Evolutionary conservation across 306 rosid species (phyloP).

Genomic region (Datisca glomerata): DNA sequence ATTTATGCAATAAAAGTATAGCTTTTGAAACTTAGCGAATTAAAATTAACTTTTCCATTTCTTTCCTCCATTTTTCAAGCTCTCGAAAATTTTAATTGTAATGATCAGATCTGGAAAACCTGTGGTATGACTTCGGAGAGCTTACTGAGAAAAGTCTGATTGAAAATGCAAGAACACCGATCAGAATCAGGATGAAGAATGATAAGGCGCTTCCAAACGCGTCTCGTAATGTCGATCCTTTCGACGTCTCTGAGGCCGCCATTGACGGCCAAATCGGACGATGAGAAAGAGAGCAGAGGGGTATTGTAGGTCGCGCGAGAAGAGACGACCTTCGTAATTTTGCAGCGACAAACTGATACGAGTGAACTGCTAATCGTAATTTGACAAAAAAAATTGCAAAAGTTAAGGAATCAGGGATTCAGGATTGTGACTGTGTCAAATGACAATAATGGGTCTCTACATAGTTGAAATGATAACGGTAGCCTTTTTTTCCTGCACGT

Average conservation of each 20-base stretch:
- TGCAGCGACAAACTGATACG: too few relatives aligned
- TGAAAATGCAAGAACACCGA: constrained; percentile 98
- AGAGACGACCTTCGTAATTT: not conserved
- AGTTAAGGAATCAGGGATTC: too few relatives aligned
- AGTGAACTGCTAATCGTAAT: too few relatives aligned
- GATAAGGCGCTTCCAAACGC: constrained; percentile 85
- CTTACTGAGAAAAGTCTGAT: constrained; percentile 98
- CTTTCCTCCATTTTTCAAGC: too few relatives aligned
- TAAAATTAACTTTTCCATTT: too few relatives aligned
- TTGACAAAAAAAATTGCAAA: too few relatives aligned
- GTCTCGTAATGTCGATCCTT: constrained; percentile 35
- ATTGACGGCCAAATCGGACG: constrained; percentile 63
- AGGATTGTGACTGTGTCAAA: too few relatives aligned
- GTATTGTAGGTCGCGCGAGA: constrained; percentile 1
- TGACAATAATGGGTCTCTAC: too few relatives aligned
- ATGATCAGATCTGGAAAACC: constrained; percentile 32
- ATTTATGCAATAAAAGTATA: too few relatives aligned
- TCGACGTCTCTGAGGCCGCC: constrained; percentile 72
- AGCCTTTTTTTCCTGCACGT: too few relatives aligned
- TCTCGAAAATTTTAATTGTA: constrained; percentile 1
- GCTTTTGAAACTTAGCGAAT: too few relatives aligned
- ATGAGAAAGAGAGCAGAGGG: constrained; percentile 14
- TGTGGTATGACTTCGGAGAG: constrained; percentile 17
- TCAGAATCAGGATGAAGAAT: constrained; percentile 74
- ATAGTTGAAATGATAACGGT: too few relatives aligned